phyloP scores from a whole-genome alignment of 345 rosid genomes.

The Lumnitzera littorea region DNA sequence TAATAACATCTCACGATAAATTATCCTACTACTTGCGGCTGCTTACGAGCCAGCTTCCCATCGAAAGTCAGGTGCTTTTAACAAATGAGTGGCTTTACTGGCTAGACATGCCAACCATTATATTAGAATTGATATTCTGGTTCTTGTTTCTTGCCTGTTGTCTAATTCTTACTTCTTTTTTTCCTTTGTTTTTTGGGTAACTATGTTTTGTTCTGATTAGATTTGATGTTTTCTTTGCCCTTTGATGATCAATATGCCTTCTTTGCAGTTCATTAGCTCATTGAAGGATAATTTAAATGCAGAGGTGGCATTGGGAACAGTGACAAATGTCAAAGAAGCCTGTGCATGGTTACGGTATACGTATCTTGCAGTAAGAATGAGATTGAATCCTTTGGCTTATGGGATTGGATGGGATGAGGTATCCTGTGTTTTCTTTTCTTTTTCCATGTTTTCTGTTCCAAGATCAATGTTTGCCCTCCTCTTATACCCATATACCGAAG shows the following conservation, averaged over 20 bases:
- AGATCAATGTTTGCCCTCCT: background rate
- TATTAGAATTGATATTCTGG: background rate
- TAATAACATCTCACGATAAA: slow-evolving; percentile 94
- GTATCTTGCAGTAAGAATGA: slow-evolving; percentile 93
- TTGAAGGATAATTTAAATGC: slow-evolving; percentile 92
- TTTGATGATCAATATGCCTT: background rate
- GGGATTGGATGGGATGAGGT: slow-evolving; percentile 99
- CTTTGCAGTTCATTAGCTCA: slow-evolving; percentile 79
- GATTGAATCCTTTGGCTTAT: slow-evolving; percentile 89
- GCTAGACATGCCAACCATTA: background rate
- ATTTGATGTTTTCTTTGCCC: background rate
- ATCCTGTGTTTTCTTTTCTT: slow-evolving; percentile 2
- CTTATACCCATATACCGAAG: too few relatives aligned
- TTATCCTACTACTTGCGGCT: slow-evolving; percentile 81
- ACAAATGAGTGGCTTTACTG: background rate
- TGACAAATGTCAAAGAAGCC: slow-evolving; percentile 97
- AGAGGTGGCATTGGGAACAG: slow-evolving; percentile 97
- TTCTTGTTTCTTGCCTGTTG: background rate
- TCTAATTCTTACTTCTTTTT: background rate
- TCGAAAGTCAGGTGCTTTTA: slow-evolving; percentile 86
- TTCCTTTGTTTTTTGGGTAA: background rate
- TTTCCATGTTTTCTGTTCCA: background rate
- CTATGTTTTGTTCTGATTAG: too few relatives aligned
- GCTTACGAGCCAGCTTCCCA: slow-evolving; percentile 95
- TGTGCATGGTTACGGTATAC: slow-evolving; percentile 99